Base-by-base conservation (phyloP, 2,329 filamentous ascomycete species). In the Aureobasidium sp. region DNA sequence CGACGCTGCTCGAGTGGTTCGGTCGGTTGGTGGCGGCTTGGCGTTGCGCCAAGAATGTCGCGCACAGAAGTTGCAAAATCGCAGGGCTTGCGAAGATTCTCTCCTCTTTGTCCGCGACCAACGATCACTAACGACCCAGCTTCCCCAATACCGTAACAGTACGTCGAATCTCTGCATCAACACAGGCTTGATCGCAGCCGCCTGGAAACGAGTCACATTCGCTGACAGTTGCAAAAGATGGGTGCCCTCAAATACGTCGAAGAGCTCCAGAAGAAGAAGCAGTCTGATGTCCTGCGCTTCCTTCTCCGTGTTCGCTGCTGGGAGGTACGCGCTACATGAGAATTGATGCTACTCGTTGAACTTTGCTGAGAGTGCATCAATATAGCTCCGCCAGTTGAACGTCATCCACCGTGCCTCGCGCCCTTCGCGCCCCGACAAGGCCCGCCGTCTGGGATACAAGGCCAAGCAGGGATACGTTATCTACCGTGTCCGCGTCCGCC, bases 201-300 rank as follows among this genome's bases (percentile, higher is more conserved):
- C n/a, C 59, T 42, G 37, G 36, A 45, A 36, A 34, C 36, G 39
- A 53, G 48, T 47, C 37, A 12, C 59, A 22, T 7, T 45, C 20
- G 60, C 60, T 62, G 60, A 61, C 59, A 53, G n/a, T 20, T n/a
- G 25, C 25, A 39, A 58, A 67, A 93, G 87, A 97, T 97, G 94
- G 94, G 94, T 90, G 93, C 93, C 85, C 91, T 97, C 82, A 99
- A 99, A 85, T 99, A 96, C 86, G 91, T 99, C 84, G 95, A 99
- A 88, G 94, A 99, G 87, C 89, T 99, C 85, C 91, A 97, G 82
- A 97, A 99, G 91, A 97, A 96, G 91, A 99, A 99, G 91, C 94
- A 99, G 89, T 96, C 91, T 81, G 94, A 99, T 87, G 89, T 99
- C 78, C 90, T 97, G 85, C 92, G 92, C 85, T 99, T 99, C 87